Base-by-base conservation (phyloP, 768 basidiomycete genomes). In the Mycena metata region DNA sequence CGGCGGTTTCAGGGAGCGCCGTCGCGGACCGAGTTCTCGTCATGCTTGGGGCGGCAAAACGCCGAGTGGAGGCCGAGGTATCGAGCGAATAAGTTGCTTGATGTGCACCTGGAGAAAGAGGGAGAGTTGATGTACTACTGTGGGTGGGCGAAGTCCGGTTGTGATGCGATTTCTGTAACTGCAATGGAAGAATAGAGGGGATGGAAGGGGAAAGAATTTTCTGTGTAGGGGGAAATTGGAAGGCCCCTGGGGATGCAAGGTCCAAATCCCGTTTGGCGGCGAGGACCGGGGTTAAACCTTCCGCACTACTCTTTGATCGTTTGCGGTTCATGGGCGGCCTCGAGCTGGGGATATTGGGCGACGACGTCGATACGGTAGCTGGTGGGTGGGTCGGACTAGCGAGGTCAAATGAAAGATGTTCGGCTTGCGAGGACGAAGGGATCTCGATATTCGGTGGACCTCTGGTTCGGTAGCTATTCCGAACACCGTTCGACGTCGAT, bases 81-180 rank as follows among this genome's bases (percentile, higher is more conserved):
- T 90, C 89, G 23, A 90, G 76, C 0, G 89, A 90, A 70, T 83
- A 83, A 16, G 88, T 87, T 42, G 88, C 83, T 68, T 86, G 89
- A 75, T 88, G 89, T n/a, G 80, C 71, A 60, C 71, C 78, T 21
- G 80, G 77, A 7, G 80, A 79, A 46, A 68, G 64, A 19, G 70
- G 69, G 19, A 75, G 67, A 12, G 74, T 77, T 11, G 79, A 77
- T 19, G 77, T 30, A 71, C 76, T 75, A 8, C 73, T 54, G 69
- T 78, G 77, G 3, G 79, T 81, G 2, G 80, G 80, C 7, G 82
- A 81, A 19, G 73, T 67, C 51, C 72, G 73, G 42, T 66, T 76
- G 56, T 74, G 30, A 6, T 30, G 71, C 19, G 73, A 55, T 45
- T 70, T 72, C 43, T 73, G 71, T 41, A 71, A 43, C 42, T 69